Evolutionary conservation across 2,329 filamentous ascomycete species (phyloP).

Genomic region (Fusarium sp.): DNA sequence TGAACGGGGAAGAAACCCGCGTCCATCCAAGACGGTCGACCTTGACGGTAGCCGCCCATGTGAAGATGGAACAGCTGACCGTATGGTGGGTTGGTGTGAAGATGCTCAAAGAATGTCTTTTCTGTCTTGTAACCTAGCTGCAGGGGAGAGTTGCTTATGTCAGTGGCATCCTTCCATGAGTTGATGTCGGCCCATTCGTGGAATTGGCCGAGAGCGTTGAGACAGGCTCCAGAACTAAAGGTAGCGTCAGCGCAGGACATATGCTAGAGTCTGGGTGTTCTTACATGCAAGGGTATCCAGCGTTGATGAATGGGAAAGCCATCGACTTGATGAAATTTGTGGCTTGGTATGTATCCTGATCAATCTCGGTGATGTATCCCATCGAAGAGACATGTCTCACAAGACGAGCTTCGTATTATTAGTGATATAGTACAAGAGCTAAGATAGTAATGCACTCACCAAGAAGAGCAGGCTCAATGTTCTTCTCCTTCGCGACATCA

Average conservation of each 20-base stretch:
- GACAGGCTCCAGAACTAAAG: slow-evolving; percentile 11
- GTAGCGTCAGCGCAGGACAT: neutral
- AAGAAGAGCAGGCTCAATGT: slow-evolving; percentile 8
- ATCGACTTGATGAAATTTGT: slow-evolving; percentile 52
- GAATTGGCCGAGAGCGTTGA: slow-evolving; percentile 40
- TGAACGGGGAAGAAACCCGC: slow-evolving; percentile 48
- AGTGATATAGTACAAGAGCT: fast-evolving
- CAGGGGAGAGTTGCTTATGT: slow-evolving; percentile 42
- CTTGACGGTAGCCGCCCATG: slow-evolving; percentile 50
- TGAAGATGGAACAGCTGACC: slow-evolving; percentile 50
- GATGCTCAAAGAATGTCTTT: slow-evolving; percentile 47
- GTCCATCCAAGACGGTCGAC: slow-evolving; percentile 48
- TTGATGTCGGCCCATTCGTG: slow-evolving; percentile 44
- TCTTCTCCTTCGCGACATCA: slow-evolving; percentile 43
- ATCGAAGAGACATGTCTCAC: slow-evolving; percentile 51
- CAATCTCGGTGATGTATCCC: slow-evolving; percentile 51
- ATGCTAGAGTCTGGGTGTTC: neutral
- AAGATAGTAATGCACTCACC: neutral
- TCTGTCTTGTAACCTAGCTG: slow-evolving; percentile 48
- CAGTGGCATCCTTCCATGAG: slow-evolving; percentile 44
- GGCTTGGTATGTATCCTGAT: slow-evolving; percentile 47
- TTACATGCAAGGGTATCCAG: slow-evolving; percentile 47
- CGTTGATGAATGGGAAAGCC: slow-evolving; percentile 46
- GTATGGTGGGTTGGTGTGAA: slow-evolving; percentile 42
- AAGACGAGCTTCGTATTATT: slow-evolving; percentile 37